These are phyloP conservation scores for Neopestalotiopsis sp. DNA, from an alignment of 2,329 filamentous ascomycete species.

Conservation along the genomic window DNA sequence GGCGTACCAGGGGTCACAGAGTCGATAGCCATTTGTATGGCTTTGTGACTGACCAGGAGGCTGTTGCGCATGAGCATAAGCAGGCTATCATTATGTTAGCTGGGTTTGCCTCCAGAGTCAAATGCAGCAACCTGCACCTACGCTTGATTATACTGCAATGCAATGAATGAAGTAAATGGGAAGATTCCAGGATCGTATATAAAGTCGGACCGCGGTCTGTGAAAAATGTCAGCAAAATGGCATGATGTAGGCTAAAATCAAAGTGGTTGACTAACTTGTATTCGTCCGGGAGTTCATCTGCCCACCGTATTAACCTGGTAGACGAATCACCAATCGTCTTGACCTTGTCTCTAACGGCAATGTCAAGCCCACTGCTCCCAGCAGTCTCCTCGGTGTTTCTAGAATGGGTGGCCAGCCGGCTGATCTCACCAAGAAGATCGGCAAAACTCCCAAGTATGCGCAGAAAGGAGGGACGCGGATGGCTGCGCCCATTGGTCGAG, in stretches of 20 bases:
- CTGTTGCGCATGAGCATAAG: conserved; percentile 19
- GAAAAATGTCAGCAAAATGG: background rate
- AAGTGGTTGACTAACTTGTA: background rate
- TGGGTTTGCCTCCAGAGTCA: background rate
- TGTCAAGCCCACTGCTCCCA: conserved; percentile 9
- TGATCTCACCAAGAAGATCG: conserved; percentile 10
- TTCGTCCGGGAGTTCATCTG: conserved; percentile 14
- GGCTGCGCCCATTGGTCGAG: conserved; percentile 2
- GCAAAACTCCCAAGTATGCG: background rate
- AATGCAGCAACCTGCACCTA: background rate
- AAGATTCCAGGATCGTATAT: conserved; percentile 17
- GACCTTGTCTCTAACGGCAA: conserved; percentile 17
- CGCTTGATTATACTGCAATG: conserved; percentile 20
- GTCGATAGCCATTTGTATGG: conserved; percentile 15
- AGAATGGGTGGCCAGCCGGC: conserved; percentile 2
- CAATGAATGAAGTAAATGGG: conserved; percentile 18
- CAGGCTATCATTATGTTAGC: conserved; percentile 5
- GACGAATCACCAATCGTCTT: conserved; percentile 16
- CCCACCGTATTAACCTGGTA: conserved; percentile 16
- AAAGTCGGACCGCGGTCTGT: conserved; percentile 16
- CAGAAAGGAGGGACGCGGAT: background rate
- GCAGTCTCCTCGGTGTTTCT: conserved; percentile 14
- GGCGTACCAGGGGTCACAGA: conserved; percentile 12
- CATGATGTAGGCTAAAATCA: background rate
- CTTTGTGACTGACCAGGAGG: conserved; percentile 17